These are phyloP conservation scores for Monosporascus sp. DNA, from an alignment of 2,329 filamentous ascomycete genomes.

Conservation along the genomic window DNA sequence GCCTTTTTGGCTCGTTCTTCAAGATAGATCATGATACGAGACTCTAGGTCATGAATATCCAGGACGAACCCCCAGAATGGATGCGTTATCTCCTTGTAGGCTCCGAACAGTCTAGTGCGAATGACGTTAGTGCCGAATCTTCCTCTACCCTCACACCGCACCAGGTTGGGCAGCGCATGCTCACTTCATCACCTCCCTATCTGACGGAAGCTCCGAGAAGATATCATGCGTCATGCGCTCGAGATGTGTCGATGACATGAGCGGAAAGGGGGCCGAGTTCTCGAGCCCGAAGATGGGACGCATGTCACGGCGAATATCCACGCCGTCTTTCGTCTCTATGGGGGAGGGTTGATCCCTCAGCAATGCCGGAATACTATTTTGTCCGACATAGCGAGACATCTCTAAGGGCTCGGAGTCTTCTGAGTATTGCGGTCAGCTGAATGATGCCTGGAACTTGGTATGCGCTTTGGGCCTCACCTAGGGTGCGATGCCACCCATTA, in stretches of 20 bases:
- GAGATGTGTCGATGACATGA: conserved; percentile 60
- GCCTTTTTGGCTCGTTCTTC: conserved; percentile 57
- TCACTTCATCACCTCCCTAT: conserved; percentile 62
- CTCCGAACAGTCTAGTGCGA: conserved; percentile 51
- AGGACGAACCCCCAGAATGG: conserved; percentile 64
- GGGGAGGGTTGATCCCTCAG: conserved; percentile 55
- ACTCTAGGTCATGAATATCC: conserved; percentile 60
- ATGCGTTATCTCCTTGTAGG: conserved; percentile 62
- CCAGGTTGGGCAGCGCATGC: conserved; percentile 16
- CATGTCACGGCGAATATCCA: conserved; percentile 59
- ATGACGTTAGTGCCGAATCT: neutral
- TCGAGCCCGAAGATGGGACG: conserved; percentile 60
- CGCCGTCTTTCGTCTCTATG: conserved; percentile 44
- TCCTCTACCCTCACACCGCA: neutral
- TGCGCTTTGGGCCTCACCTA: conserved; percentile 17
- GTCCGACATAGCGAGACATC: conserved; percentile 56
- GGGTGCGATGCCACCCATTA: conserved; percentile 25
- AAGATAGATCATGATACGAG: conserved; percentile 58
- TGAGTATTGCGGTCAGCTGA: conserved; percentile 9
- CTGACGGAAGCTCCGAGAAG: conserved; percentile 55
- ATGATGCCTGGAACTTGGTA: neutral
- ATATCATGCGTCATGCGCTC: conserved; percentile 57
- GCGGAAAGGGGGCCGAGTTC: conserved; percentile 60
- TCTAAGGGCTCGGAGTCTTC: conserved; percentile 50
- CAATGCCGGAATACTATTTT: conserved; percentile 63